Evolutionary conservation across 352 stramenopile species (phyloP), one percentile per base, ranked within the genome.

Genomic region (Phytophthora capsici): DNA sequence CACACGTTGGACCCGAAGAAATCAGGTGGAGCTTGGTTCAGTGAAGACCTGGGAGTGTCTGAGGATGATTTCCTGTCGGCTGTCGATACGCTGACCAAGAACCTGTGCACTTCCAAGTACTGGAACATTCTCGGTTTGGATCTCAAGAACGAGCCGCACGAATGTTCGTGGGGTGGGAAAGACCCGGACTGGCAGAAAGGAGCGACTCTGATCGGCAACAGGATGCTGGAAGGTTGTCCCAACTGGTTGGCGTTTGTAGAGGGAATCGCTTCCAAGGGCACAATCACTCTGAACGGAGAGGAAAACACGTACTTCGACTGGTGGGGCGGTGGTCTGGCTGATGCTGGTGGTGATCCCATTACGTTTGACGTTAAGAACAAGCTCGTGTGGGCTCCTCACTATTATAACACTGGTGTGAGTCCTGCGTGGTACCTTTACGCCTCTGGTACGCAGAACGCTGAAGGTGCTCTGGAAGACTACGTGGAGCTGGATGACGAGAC

Each of bases 111-210:
- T 0, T 59, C 56, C 17, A 74, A 76, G 47, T 88, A 89, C 69
- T 91, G 82, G 82, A 91, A 91, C 57, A 77, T 91, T 12, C 25
- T 91, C 10, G 82, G 82, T 7, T 48, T 91, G n/a, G 82, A 91
- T 17, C 41, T 91, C 2, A 91, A 91, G 70, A 91, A 91, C 55
- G 83, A 91, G 23, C 83, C 83, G 17, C 64, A 90, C 57, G 67
- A 84, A 41, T 82, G 77, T 25, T 69, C 77, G 25, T 91, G 83
- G 83, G 62, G 68, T 6, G 79, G 77, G 0, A 26, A 25, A 0
- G 70, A 60, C 12, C 78, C 80, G 5, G 77, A 87, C 8, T 89
- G 80, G 80, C 66, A 84, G 25, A 73, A 84, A 17, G 83, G 83
- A 3, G 75, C 83, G 36, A 82, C 72, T 19, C 23, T 84, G 7